Evolutionary conservation across 176 grass and related monocot genomes (phyloP), one percentile per base, ranked within the genome.

Genomic region (Zoysia japonica): DNA sequence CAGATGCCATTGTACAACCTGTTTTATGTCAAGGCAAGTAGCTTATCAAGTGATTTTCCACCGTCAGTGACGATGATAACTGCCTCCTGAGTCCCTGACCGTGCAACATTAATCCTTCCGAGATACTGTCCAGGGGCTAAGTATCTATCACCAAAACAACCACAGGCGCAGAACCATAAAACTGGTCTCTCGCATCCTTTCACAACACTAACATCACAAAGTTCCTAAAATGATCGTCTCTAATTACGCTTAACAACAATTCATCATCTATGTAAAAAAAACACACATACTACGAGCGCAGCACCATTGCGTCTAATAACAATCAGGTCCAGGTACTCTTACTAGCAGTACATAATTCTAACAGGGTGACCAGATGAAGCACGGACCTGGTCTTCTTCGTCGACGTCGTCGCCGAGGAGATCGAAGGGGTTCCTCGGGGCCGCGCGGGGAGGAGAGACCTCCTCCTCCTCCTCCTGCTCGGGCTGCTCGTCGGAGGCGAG

Each of bases 371-470:
- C 70, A 16, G 59, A 38, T 8, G 13, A 62, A n/a, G 65, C 45
- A 74, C 40, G 47, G 39, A 93, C 91, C 88, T 93, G 66, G 14
- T 86, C 70, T 7, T 75, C 81, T 10, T 67, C 75, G 19, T 35
- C 80, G 46, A 5, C 85, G 38, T 80, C 88, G 16, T 82, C 89
- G 59, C 86, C 89, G 49, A 97, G 91, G 74, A 97, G 92, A 86
- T 97, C 89, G 76, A 97, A 97, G 62, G 83, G 87, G 56, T 97
- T 97, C 83, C 72, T 76, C 61, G 83, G 79, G 14, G 85, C 76
- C 52, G 80, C 67, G 50, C 76, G 76, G 47, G 39, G 61, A 54
- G 66, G 75, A 17, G 76, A 84, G 76, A 59, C 48, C 9, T 36
- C 19, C 28, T 82, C 82, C 48, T 86, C 84, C 38, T 82, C 89